Evolutionary conservation across 2,329 filamentous ascomycete genomes (phyloP), one percentile per base, ranked within the genome.

Genomic region (Penicillium sp.): DNA sequence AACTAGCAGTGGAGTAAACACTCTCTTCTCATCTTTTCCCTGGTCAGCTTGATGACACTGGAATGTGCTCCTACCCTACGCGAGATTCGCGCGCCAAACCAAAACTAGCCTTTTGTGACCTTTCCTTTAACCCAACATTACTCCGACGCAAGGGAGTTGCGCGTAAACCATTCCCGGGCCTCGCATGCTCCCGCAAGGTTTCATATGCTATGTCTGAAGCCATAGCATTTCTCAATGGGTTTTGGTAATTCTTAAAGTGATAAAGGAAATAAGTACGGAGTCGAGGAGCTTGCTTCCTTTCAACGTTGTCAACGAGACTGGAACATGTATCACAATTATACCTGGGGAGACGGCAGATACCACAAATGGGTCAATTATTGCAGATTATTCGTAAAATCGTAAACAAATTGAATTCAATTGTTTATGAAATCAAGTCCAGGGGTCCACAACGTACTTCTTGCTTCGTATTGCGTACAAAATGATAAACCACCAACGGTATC

Each of bases 81-180:
- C 43, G n/a, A 40, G 51, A 21, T 18, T 42, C 18, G 36, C 40
- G 29, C 29, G 38, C 38, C 29, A 32, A 16, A 34, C 43, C 51
- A 36, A 31, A 39, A 52, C 29, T 48, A 40, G 45, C 31, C 18
- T 47, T 36, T 50, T 53, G 52, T 45, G 49, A 56, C 44, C 29
- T 54, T 53, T 57, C 54, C 29, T 38, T 52, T 48, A 16, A 52
- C 34, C 21, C 43, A 47, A 47, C 62, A 65, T 65, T 52, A 47
- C 56, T 64, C 61, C 55, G 60, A 65, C 45, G 62, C 62, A 65
- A 65, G 62, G 62, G 62, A 57, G 55, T 14, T 5, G 31, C 43
- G 48, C 50, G 45, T 45, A 39, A 55, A 57, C 31, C 43, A 58
- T 62, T 52, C 55, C 24, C 13, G 49, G 47, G 29, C 31, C 39